Evolutionary conservation across 129 eudicot genomes (phyloP).

Genomic region (Centella asiatica): DNA sequence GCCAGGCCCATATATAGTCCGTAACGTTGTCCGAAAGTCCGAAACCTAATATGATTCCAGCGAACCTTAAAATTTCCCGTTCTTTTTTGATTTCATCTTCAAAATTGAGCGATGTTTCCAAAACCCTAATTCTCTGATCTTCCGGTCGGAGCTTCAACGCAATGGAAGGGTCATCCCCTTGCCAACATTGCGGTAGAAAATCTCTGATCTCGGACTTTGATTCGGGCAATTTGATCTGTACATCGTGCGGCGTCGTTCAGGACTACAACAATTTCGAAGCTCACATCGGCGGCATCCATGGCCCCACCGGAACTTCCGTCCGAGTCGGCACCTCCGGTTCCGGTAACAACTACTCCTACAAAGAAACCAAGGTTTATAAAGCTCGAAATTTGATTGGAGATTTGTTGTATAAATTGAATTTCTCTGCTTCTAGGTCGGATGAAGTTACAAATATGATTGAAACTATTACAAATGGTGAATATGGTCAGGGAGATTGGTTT

Average conservation of each 20-base stretch:
- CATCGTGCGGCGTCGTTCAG: constrained; percentile 49
- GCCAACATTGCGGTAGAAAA: constrained; percentile 38
- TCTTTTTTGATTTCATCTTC: too few relatives aligned
- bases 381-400: constrained; percentile 37
- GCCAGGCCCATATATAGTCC: too few relatives aligned
- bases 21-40: too few relatives aligned
- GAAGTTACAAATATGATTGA: constrained; percentile 56
- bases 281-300: constrained; percentile 40
- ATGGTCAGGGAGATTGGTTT: constrained; percentile 77
- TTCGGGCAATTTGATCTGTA: constrained; percentile 33
- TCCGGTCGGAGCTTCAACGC: not conserved
- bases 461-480: constrained; percentile 50
- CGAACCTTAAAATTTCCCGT: too few relatives aligned
- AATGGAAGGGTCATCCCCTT: constrained; percentile 29
- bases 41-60: too few relatives aligned
- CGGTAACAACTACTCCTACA: constrained; percentile 27
- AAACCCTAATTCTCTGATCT: not conserved
- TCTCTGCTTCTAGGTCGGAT: constrained; percentile 17
- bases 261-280: constrained; percentile 42
- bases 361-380: constrained; percentile 31
- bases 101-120: too few relatives aligned
- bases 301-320: constrained; percentile 44
- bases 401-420: constrained; percentile 18
- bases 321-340: constrained; percentile 48
- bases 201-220: constrained; percentile 31